A percentile compares a stretch with the other conserved stretches of the same genome.
Conservation (phyloP, 192 early-diverging fungal genomes). For the Coemansia reversa region DNA sequence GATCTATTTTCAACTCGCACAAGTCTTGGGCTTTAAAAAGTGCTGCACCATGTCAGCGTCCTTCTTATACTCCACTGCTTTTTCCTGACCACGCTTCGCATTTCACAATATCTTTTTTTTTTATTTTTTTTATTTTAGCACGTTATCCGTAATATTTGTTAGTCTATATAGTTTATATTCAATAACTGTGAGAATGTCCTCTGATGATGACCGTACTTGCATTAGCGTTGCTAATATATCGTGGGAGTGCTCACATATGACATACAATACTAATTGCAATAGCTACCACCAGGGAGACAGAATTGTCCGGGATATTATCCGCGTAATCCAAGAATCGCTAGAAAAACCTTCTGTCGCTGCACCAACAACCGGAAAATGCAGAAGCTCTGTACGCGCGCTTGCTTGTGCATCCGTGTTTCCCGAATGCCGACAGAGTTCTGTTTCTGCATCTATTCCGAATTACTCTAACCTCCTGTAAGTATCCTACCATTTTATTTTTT, state of each 20-base stretch:
- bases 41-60: no score
- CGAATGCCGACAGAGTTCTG: not conserved
- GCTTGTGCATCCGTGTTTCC: constrained; percentile 32
- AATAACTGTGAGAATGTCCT: not conserved
- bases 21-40: no score
- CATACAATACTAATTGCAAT: not conserved
- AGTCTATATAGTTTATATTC: no score
- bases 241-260: constrained; percentile 9
- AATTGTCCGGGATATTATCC: constrained; percentile 10
- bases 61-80: no score
- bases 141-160: no score
- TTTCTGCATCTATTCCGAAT: constrained; percentile 3
- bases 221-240: constrained; percentile 7
- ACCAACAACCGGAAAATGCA: constrained; percentile 6
- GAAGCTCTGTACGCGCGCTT: constrained; percentile 12
- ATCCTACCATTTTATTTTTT: not conserved
- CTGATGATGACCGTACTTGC: not conserved
- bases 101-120: no score
- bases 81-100: no score
- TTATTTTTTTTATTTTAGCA: no score
- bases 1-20: no score
- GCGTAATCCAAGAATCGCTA: not conserved
- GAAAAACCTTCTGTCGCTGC: not conserved
- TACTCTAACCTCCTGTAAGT: constrained; percentile 31
- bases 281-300: constrained; percentile 17